phyloP scores from a whole-genome alignment of 2,329 filamentous ascomycete species.

The Elsinoe perseae region DNA sequence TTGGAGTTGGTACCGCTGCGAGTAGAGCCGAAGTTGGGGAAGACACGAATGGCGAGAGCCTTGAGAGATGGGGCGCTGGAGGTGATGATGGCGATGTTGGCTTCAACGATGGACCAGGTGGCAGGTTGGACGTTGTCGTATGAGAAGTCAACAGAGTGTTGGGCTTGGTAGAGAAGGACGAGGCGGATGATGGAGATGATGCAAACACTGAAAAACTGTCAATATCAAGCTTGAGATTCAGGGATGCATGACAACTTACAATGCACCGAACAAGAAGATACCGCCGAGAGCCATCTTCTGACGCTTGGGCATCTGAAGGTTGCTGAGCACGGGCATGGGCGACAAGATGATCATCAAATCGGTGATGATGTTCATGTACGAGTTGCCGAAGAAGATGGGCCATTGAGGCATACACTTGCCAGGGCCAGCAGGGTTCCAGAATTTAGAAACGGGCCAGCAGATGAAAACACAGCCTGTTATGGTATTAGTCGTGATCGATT shows the following conservation, averaged over 20 bases:
- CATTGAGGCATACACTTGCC: slow-evolving; percentile 35
- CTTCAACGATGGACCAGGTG: slow-evolving; percentile 25
- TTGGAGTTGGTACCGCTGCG: slow-evolving; percentile 13
- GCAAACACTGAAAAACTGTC: slow-evolving; percentile 18
- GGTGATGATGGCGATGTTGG: slow-evolving; percentile 26
- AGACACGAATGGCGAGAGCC: slow-evolving; percentile 21
- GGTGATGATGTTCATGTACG: slow-evolving; percentile 29
- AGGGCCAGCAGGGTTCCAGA: slow-evolving; percentile 32
- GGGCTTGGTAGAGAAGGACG: slow-evolving; percentile 23
- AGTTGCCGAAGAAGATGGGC: slow-evolving; percentile 34
- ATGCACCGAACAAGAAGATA: slow-evolving; percentile 29
- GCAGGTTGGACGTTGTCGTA: slow-evolving; percentile 26
- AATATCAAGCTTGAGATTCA: slow-evolving; percentile 12
- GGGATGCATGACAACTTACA: slow-evolving; percentile 16
- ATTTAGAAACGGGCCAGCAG: slow-evolving; percentile 35
- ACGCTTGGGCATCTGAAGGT: slow-evolving; percentile 25
- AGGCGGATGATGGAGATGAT: slow-evolving; percentile 25
- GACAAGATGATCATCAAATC: slow-evolving; percentile 28
- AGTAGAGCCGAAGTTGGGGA: slow-evolving; percentile 23
- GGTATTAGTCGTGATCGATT: background rate
- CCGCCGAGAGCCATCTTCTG: slow-evolving; percentile 28
- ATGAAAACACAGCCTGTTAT: slow-evolving; percentile 31
- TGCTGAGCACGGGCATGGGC: slow-evolving; percentile 28
- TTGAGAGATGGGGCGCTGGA: slow-evolving; percentile 25
- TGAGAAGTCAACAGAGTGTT: slow-evolving; percentile 22